A percentile compares a stretch with the other conserved stretches of the same genome.
Conservation (phyloP, 768 basidiomycete genomes). For the Chalciporus chontae region DNA sequence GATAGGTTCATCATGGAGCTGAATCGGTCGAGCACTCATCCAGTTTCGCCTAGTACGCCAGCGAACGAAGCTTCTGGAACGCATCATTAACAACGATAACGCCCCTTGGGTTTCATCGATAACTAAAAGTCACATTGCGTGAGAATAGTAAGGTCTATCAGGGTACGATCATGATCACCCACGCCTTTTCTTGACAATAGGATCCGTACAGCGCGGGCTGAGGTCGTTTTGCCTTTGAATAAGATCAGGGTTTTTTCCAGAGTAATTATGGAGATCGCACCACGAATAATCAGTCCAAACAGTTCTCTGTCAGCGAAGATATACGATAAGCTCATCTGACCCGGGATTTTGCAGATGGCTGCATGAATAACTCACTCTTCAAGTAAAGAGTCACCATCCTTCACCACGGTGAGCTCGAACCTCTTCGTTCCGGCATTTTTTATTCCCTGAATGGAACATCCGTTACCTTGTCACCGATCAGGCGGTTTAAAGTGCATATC, state of each 20-base stretch:
- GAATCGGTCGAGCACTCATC: constrained; percentile 42
- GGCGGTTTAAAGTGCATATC: constrained; percentile 49
- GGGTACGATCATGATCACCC: constrained; percentile 6
- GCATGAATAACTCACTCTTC: constrained; percentile 42
- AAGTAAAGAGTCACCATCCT: constrained; percentile 53
- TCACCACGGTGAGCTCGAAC: constrained; percentile 61
- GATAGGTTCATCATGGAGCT: background rate
- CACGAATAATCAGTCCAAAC: constrained; percentile 66
- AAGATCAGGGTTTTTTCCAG: background rate
- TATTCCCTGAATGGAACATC: constrained; percentile 43
- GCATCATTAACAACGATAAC: constrained; percentile 57
- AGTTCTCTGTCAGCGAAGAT: constrained; percentile 47
- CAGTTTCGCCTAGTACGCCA: constrained; percentile 61
- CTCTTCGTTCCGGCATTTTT: constrained; percentile 36
- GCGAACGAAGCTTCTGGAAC: constrained; percentile 52
- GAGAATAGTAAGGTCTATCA: background rate
- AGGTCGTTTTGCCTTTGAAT: constrained; percentile 34
- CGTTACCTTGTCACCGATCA: constrained; percentile 52
- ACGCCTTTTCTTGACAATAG: constrained; percentile 39
- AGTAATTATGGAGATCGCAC: constrained; percentile 32
- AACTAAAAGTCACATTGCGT: constrained; percentile 37
- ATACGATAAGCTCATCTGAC: background rate
- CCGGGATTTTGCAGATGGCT: background rate
- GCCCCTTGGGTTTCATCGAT: constrained; percentile 56
- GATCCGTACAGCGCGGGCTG: constrained; percentile 58